Percentiles rank a stretch among this genome's conserved stretches.
Evolutionary conservation across 73 alveolate species (phyloP).

Genomic region (Chromera velia): DNA sequence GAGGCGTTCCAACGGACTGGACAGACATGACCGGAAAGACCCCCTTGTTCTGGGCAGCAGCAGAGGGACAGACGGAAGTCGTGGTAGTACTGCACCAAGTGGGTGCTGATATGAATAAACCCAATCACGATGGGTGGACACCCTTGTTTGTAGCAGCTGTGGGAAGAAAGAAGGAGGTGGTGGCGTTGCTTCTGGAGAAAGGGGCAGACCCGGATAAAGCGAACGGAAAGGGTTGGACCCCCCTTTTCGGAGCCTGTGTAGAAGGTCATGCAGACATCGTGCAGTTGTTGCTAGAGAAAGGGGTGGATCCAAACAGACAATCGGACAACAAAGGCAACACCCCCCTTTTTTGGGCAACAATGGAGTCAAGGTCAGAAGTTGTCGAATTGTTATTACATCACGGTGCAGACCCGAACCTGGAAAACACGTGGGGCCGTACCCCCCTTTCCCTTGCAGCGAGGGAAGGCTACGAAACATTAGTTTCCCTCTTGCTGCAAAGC

Average conservation of each 20-base stretch:
- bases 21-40: not conserved
- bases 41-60: conserved; percentile 48
- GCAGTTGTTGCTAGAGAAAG: too few species aligned
- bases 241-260: too few species aligned
- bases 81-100: conserved; percentile 40
- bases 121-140: not conserved
- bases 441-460: conserved; percentile 56
- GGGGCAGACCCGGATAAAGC: conserved; percentile 36
- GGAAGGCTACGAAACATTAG: conserved; percentile 63
- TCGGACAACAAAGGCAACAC: conserved; percentile 3
- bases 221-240: too few species aligned
- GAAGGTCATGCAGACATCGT: too few species aligned
- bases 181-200: conserved; percentile 30
- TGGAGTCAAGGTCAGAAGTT: conserved; percentile 12
- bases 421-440: conserved; percentile 3
- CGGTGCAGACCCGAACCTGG: conserved; percentile 49
- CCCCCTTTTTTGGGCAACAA: conserved; percentile 48
- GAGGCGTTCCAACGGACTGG: too few species aligned
- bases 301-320: too few species aligned
- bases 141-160: conserved; percentile 48
- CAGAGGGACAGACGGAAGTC: conserved; percentile 17
- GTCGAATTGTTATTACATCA: conserved; percentile 39
- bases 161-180: conserved; percentile 27
- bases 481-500: conserved; percentile 51
- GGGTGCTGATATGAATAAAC: conserved; percentile 25